phyloP scores from a whole-genome alignment of 2,329 filamentous ascomycete species.

The Pseudogymnoascus sp. region DNA sequence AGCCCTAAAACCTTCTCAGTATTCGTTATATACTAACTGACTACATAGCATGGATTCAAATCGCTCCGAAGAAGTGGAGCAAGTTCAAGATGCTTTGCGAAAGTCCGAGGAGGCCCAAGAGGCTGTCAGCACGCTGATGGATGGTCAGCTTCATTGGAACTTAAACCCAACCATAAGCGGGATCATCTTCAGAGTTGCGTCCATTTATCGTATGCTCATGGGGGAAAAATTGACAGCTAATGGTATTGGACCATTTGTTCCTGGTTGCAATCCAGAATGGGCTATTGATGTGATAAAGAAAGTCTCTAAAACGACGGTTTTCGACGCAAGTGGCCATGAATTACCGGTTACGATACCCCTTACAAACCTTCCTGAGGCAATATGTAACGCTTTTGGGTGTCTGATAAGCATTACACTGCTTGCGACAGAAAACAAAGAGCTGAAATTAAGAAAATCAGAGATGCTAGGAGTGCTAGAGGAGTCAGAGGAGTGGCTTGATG shows the following conservation, averaged over 20 bases:
- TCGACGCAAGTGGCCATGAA: neutral
- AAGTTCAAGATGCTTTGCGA: neutral
- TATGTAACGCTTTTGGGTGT: neutral
- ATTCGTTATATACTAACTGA: neutral
- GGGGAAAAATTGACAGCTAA: neutral
- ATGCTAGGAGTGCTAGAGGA: neutral
- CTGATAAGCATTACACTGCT: neutral
- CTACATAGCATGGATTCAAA: neutral
- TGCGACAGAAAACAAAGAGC: neutral
- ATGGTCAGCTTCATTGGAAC: neutral
- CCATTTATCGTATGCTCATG: neutral
- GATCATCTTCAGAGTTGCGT: neutral
- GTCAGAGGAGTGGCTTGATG: neutral
- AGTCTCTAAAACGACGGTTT: neutral
- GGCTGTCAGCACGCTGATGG: neutral
- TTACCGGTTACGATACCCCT: neutral
- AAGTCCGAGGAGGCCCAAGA: neutral
- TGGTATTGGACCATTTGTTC: neutral
- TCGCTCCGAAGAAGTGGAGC: neutral
- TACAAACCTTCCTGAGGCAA: neutral
- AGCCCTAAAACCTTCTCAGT: neutral
- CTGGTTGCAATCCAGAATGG: neutral
- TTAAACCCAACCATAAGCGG: neutral
- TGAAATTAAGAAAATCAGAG: neutral
- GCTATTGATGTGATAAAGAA: neutral